Conservation (phyloP, 83 land plant genomes). For the Thuja plicata region DNA sequence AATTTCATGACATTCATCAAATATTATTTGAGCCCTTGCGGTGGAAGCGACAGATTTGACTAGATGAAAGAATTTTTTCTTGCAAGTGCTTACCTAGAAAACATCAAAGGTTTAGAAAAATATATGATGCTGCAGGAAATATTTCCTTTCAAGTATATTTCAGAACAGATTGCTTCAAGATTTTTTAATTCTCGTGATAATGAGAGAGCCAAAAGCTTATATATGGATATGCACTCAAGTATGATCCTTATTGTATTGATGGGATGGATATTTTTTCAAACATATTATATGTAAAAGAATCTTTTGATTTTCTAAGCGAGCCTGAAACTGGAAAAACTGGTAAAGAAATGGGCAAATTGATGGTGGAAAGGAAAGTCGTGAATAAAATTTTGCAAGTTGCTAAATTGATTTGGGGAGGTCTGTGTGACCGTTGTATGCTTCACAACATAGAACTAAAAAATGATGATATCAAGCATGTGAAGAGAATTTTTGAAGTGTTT, state of each 20-base stretch:
- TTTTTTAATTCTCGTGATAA: slow-evolving; percentile 82
- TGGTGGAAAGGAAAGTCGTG: too few species aligned
- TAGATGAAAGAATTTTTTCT: slow-evolving; percentile 99
- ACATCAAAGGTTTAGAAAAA: slow-evolving; percentile 70
- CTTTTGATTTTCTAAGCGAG: slow-evolving; percentile 80
- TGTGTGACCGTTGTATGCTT: too few species aligned
- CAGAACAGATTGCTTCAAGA: slow-evolving; percentile 82
- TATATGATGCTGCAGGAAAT: slow-evolving; percentile 62
- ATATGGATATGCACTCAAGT: slow-evolving; percentile 81
- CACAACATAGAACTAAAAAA: too few species aligned
- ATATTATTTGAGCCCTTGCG: too few species aligned
- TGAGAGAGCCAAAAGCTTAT: slow-evolving; percentile 83
- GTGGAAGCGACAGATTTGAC: too few species aligned
- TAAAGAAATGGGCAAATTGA: too few species aligned
- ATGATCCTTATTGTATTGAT: slow-evolving; percentile 88
- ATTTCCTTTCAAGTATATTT: slow-evolving; percentile 73
- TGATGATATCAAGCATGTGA: too few species aligned
- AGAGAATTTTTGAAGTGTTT: too few species aligned
- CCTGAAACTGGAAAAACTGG: too few species aligned
- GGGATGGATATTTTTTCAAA: slow-evolving; percentile 95
- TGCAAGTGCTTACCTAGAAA: slow-evolving; percentile 84
- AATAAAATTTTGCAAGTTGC: too few species aligned
- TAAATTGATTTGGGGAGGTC: too few species aligned
- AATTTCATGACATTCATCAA: too few species aligned
- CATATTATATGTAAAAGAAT: slow-evolving; percentile 90